Base-by-base conservation (phyloP, 139 green algal genomes). In the Zygnema cylindricum region DNA sequence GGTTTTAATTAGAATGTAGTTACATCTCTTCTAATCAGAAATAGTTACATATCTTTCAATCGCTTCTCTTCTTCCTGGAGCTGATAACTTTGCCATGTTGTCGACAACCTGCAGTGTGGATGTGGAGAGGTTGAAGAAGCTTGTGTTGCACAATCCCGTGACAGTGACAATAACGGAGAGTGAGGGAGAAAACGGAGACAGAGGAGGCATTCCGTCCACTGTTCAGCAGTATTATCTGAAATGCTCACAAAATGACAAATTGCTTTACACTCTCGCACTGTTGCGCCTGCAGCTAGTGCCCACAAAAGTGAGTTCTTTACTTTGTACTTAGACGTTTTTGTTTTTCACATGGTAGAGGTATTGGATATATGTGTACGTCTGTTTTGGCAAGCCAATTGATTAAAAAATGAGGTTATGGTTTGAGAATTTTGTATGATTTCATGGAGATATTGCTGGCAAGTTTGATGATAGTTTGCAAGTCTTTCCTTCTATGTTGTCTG, bases 71-170 rank as follows among this genome's bases (percentile, higher is more conserved):
- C 73, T 81, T 81, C 43, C 57, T 73, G 57, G 57, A 35, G 57
- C 57, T 81, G 73, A 36, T 81, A 38, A 36, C 21, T 38, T 81
- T 85, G 78, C 21, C 81, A 40, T 36, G 36, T 36, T 30, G 1
- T 16, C 41, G 1, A 55, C 0, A 41, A 3, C 1, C 23, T 77
- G n/a, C 86, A 90, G 86, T 33, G 2, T 33, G 21, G 88, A 90
- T 33, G 33, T 93, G 38, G 73, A 89, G 22, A 43, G 71, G 23
- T 81, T 94, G 2, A 91, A 91, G 69, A 93, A 94, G 87, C 93
- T 99, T 43, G 93, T 99, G 71, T 94, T 99, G 88, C 95, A 98
- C 92, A 97, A 97, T 90, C 96, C 97, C 1, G 82, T 96, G 21
- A 89, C 84, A 0, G 91, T 99, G 23, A 94, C 98, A 89, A 93